Conservation (phyloP, 495 filamentous ascomycete species). For the Cetradonia linearis region DNA sequence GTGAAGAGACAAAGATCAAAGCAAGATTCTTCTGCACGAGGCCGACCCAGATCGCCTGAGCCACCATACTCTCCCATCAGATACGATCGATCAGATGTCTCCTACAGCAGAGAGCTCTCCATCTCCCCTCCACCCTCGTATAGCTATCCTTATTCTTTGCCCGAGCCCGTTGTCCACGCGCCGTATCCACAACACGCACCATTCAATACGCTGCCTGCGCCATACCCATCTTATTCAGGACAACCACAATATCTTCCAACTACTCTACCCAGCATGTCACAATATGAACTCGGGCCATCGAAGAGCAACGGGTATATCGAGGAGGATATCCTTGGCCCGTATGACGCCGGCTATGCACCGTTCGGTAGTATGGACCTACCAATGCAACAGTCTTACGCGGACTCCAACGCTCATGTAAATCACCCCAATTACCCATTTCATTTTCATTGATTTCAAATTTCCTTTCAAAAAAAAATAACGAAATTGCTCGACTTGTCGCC, state of each 20-base stretch:
- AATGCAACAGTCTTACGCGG: conserved; percentile 48
- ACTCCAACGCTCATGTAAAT: conserved; percentile 62
- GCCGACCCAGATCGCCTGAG: conserved; percentile 33
- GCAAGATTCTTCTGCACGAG: conserved; percentile 38
- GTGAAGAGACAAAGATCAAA: conserved; percentile 41
- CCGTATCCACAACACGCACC: conserved; percentile 51
- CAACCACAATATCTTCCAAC: conserved; percentile 55
- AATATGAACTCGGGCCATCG: conserved; percentile 47
- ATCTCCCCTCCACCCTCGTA: conserved; percentile 64
- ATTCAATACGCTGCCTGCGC: conserved; percentile 53
- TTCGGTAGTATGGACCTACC: conserved; percentile 68
- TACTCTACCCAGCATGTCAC: conserved; percentile 58
- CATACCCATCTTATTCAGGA: conserved; percentile 46
- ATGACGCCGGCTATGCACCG: conserved; percentile 63
- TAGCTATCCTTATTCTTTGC: conserved; percentile 56
- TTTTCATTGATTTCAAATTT: conserved; percentile 18
- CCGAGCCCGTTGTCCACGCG: conserved; percentile 55
- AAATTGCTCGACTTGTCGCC: not conserved
- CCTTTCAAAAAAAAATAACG: conserved; percentile 5
- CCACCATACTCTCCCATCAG: conserved; percentile 38
- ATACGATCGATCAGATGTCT: conserved; percentile 44
- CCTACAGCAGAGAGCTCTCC: conserved; percentile 59
- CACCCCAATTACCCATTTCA: conserved; percentile 31
- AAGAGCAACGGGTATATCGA: conserved; percentile 47
- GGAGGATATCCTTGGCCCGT: conserved; percentile 59